Percentiles rank a stretch among this genome's conserved stretches.
Conservation (phyloP, 129 eudicot species). For the Flaveria robusta region DNA sequence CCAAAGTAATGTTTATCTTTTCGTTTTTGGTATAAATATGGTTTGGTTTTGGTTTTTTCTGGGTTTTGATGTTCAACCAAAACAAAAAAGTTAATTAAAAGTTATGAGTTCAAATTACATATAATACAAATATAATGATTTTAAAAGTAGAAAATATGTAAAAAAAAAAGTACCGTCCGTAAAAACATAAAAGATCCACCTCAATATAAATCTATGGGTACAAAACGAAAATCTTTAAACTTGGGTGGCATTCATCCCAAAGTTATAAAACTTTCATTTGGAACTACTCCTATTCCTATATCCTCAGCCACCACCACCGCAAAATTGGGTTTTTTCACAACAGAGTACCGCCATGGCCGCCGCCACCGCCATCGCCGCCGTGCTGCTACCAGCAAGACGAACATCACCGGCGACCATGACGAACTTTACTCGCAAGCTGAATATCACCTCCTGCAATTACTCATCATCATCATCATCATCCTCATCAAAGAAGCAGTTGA, state of each 20-base stretch:
- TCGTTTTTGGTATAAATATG: no score
- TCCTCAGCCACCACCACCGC: not conserved
- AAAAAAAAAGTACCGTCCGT: no score
- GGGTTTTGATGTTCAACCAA: no score
- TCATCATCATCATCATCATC: slow-evolving; percentile 36
- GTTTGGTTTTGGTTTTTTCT: no score
- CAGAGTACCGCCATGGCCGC: slow-evolving; percentile 12
- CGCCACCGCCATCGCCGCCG: slow-evolving; percentile 11
- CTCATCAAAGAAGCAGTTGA: slow-evolving; percentile 42
- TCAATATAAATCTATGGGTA: not conserved
- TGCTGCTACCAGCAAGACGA: slow-evolving; percentile 10
- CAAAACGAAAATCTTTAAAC: not conserved
- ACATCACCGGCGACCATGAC: slow-evolving; percentile 22
- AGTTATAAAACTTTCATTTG: not conserved
- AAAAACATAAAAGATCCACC: not conserved
- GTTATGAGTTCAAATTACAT: no score
- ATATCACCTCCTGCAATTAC: slow-evolving; percentile 24
- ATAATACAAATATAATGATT: no score
- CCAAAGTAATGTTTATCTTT: no score
- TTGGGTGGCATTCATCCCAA: not conserved
- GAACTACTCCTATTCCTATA: no score
- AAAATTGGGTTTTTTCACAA: not conserved
- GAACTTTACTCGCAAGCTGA: slow-evolving; percentile 11
- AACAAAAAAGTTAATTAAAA: no score
- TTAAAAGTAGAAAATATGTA: no score